Conservation (phyloP, 495 filamentous ascomycete species). For the Penicillium turbatum region DNA sequence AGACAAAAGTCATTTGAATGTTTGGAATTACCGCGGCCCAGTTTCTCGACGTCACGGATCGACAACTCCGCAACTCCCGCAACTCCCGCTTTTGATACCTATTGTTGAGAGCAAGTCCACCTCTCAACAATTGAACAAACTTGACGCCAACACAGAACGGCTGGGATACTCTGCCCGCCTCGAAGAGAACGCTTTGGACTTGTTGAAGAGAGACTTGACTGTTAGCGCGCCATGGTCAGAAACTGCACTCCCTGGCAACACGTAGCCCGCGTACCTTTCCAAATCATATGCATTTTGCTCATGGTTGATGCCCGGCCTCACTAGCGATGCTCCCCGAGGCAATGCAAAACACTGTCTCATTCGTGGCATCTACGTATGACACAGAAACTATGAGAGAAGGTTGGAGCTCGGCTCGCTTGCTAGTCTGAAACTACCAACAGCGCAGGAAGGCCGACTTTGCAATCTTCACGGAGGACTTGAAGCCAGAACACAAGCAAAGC, state of each 20-base stretch:
- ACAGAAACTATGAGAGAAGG: slow-evolving; percentile 47
- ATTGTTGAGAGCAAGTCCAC: no score
- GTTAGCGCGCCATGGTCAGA: slow-evolving; percentile 31
- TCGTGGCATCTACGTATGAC: slow-evolving; percentile 37
- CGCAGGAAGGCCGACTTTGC: slow-evolving; percentile 31
- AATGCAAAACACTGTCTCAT: slow-evolving; percentile 42
- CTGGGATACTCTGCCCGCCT: slow-evolving; percentile 25
- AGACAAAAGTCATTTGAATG: no score
- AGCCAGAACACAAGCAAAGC: no score
- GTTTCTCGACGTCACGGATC: no score
- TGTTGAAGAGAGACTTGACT: slow-evolving; percentile 26
- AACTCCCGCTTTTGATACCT: no score
- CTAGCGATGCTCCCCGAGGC: slow-evolving; percentile 43
- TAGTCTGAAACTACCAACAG: slow-evolving; percentile 36
- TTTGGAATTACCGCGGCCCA: no score
- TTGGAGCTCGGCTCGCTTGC: slow-evolving; percentile 39
- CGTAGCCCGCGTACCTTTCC: slow-evolving; percentile 49
- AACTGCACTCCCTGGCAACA: slow-evolving; percentile 49
- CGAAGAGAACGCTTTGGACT: slow-evolving; percentile 23
- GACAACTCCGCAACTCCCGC: no score
- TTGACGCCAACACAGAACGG: no score
- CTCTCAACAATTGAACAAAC: no score
- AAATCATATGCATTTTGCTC: slow-evolving; percentile 48
- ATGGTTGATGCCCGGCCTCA: slow-evolving; percentile 45
- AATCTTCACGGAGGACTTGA: no score